Percentiles rank a stretch among this genome's conserved stretches.
Evolutionary conservation across 2,329 filamentous ascomycete species (phyloP).

Genomic region (Curvularia sp.): DNA sequence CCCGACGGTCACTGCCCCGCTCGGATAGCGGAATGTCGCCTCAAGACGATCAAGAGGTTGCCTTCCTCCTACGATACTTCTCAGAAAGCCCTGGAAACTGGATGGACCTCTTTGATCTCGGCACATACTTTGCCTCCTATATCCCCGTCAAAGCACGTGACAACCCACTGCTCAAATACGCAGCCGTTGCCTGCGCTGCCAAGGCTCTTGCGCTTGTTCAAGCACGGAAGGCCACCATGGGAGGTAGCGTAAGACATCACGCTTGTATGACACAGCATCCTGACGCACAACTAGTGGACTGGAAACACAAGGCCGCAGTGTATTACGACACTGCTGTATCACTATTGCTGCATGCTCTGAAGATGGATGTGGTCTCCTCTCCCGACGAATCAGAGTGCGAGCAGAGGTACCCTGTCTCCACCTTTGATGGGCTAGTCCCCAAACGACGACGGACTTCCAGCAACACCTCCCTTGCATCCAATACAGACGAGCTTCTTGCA

Average conservation of each 20-base stretch:
- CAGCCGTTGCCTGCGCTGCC: constrained; percentile 67
- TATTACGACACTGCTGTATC: constrained; percentile 67
- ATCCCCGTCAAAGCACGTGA: constrained; percentile 64
- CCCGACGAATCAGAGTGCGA: constrained; percentile 43
- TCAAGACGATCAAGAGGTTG: constrained; percentile 62
- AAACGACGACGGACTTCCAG: constrained; percentile 56
- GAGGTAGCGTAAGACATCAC: constrained; percentile 57
- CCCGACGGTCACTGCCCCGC: constrained; percentile 34
- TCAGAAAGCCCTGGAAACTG: constrained; percentile 67
- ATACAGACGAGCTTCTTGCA: constrained; percentile 67
- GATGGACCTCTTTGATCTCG: constrained; percentile 65
- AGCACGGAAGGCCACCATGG: constrained; percentile 59
- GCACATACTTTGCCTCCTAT: constrained; percentile 66
- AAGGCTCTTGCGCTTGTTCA: constrained; percentile 66
- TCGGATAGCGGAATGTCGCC: constrained; percentile 32
- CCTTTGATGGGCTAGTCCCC: constrained; percentile 27
- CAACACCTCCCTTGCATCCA: constrained; percentile 50
- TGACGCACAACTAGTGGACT: constrained; percentile 59
- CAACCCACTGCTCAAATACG: constrained; percentile 60
- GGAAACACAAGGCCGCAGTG: constrained; percentile 66
- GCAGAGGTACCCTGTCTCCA: constrained; percentile 16
- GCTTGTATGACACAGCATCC: constrained; percentile 62
- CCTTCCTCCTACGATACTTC: constrained; percentile 67
- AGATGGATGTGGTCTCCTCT: constrained; percentile 41
- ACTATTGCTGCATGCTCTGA: constrained; percentile 51